These are phyloP conservation scores for Neopestalotiopsis clavispora DNA, from an alignment of 2,329 filamentous ascomycete species.

Conservation along the genomic window DNA sequence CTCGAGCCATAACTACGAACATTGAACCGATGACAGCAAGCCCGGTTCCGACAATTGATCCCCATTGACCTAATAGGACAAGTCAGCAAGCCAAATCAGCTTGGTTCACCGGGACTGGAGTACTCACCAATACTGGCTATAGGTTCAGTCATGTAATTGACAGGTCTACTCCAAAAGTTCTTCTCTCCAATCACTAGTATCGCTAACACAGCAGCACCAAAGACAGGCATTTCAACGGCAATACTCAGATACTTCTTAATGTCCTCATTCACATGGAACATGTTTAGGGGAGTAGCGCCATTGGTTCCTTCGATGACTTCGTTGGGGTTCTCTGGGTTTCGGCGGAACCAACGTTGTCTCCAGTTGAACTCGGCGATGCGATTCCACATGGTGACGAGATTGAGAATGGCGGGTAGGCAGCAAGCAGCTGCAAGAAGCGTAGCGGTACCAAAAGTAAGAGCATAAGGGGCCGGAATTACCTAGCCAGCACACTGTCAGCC, in stretches of 20 bases:
- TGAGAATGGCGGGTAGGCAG: conserved; percentile 68
- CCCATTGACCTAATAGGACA: conserved; percentile 57
- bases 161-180: conserved; percentile 65
- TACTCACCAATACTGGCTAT: conserved; percentile 62
- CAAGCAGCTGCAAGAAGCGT: conserved; percentile 68
- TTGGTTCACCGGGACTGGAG: not conserved
- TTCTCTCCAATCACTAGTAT: conserved; percentile 66
- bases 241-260: conserved; percentile 55
- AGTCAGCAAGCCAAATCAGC: not conserved
- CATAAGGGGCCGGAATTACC: conserved; percentile 57
- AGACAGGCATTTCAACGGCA: conserved; percentile 63
- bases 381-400: conserved; percentile 65
- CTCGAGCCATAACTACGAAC: conserved; percentile 53
- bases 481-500: too few species aligned
- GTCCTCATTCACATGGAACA: conserved; percentile 60
- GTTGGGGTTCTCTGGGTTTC: conserved; percentile 36
- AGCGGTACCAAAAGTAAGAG: conserved; percentile 61
- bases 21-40: conserved; percentile 64
- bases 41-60: conserved; percentile 61
- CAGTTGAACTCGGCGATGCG: conserved; percentile 69
- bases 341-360: conserved; percentile 48
- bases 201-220: conserved; percentile 61
- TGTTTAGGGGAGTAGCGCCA: conserved; percentile 53
- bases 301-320: conserved; percentile 58
- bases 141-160: conserved; percentile 65